phyloP scores from a whole-genome alignment of 768 basidiomycete genomes.

The Trametes cubensis region DNA sequence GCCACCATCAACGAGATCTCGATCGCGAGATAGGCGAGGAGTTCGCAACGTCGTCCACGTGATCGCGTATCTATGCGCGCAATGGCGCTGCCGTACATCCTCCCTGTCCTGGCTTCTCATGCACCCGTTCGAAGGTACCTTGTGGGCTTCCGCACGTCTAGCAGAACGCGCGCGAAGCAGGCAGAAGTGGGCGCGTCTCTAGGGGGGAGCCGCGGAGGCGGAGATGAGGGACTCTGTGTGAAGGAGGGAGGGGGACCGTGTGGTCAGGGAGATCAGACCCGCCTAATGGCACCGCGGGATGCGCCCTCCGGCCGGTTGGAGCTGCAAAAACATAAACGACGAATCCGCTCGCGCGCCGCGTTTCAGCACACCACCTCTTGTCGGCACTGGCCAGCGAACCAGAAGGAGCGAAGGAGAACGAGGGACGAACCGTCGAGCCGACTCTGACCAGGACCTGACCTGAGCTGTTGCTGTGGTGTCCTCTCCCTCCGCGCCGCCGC shows the following conservation, averaged over 20 bases:
- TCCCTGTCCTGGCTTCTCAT: neutral
- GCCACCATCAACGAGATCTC: slow-evolving; percentile 14
- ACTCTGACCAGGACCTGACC: slow-evolving; percentile 1
- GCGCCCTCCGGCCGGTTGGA: slow-evolving; percentile 14
- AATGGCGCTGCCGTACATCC: neutral
- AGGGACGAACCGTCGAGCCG: slow-evolving; percentile 14
- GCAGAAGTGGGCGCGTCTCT: neutral
- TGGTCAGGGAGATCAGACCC: slow-evolving; percentile 23
- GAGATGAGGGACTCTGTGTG: slow-evolving; percentile 12
- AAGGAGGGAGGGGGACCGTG: neutral
- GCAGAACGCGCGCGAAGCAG: neutral
- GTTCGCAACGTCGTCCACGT: slow-evolving; percentile 15
- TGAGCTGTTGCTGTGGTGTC: neutral
- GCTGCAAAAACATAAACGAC: slow-evolving; percentile 13
- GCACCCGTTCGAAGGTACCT: too few relatives aligned
- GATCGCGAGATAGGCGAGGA: slow-evolving; percentile 18
- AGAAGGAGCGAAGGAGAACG: neutral
- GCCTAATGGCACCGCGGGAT: slow-evolving; percentile 15
- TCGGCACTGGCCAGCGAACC: neutral
- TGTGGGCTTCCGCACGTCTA: slow-evolving; percentile 1
- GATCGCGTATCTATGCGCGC: slow-evolving; percentile 20
- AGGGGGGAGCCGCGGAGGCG: neutral
- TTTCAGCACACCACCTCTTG: slow-evolving; percentile 13
- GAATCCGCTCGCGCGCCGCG: neutral
- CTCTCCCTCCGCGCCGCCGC: slow-evolving; percentile 2